These are phyloP conservation scores for Pseudogymnoascus destructans DNA, from an alignment of 2,329 filamentous ascomycete species.

Conservation along the genomic window DNA sequence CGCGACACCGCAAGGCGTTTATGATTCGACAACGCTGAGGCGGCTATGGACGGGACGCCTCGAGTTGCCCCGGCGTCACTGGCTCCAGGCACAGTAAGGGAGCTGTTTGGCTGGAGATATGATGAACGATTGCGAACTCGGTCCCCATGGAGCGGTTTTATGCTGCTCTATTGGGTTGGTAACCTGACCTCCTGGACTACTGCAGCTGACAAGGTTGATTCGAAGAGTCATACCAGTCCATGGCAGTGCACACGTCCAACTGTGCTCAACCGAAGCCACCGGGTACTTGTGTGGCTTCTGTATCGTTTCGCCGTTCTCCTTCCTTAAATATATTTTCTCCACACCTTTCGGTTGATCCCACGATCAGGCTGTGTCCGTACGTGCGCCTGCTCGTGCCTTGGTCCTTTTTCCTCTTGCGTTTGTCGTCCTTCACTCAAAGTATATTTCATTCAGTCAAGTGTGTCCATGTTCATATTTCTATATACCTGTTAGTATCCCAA, in stretches of 20 bases:
- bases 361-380: constrained; percentile 5
- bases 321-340: constrained; percentile 8
- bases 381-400: constrained; percentile 4
- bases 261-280: neutral
- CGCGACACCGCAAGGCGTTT: neutral
- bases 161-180: neutral
- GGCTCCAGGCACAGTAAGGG: neutral
- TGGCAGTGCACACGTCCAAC: neutral
- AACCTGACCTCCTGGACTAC: neutral
- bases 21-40: constrained; percentile 7
- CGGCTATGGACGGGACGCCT: constrained; percentile 5
- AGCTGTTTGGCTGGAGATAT: constrained; percentile 2
- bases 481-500: constrained; percentile 8
- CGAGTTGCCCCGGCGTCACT: neutral
- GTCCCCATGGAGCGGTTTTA: neutral
- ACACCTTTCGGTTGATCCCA: neutral
- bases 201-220: constrained; percentile 7
- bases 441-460: constrained; percentile 8
- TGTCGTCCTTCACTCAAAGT: neutral
- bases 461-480: constrained; percentile 7
- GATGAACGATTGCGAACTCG: neutral
- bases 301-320: neutral
- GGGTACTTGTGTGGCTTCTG: neutral
- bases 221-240: neutral
- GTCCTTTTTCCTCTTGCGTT: neutral